A percentile compares a stretch with the other conserved stretches of the same genome.
Conservation (phyloP, 2,329 filamentous ascomycete species). For the Ophiostoma pallidulum region DNA sequence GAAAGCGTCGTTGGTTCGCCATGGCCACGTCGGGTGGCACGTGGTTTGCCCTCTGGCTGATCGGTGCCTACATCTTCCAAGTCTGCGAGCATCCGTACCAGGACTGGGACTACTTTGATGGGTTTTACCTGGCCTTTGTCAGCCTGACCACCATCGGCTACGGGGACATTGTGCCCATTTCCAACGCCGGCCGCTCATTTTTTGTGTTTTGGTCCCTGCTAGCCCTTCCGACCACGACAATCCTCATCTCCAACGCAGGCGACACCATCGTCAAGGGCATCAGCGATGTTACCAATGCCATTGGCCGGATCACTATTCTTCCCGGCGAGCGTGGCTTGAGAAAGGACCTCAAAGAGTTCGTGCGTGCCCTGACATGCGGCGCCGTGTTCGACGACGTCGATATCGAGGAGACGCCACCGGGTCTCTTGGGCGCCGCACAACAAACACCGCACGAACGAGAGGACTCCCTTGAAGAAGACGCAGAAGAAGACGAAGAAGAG, state of each 20-base stretch:
- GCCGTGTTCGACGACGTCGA: conserved; percentile 27
- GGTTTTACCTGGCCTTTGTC: conserved; percentile 79
- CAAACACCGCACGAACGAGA: conserved; percentile 19
- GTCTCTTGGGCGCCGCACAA: conserved; percentile 31
- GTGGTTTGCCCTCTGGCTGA: conserved; percentile 69
- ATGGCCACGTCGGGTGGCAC: conserved; percentile 57
- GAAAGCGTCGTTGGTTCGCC: conserved; percentile 64
- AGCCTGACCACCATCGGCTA: conserved; percentile 81
- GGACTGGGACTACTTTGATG: conserved; percentile 65
- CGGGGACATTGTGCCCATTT: conserved; percentile 68
- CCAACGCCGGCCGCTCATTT: conserved; percentile 70
- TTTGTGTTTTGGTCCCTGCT: conserved; percentile 91
- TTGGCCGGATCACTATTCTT: conserved; percentile 52
- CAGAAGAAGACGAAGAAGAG: conserved; percentile 19
- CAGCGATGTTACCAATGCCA: conserved; percentile 43
- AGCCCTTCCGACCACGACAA: conserved; percentile 78
- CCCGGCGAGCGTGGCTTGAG: conserved; percentile 44
- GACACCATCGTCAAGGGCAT: conserved; percentile 67
- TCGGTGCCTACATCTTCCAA: conserved; percentile 67
- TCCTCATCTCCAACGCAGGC: conserved; percentile 73
- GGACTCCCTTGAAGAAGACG: conserved; percentile 18
- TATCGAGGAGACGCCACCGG: conserved; percentile 29
- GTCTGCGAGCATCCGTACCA: conserved; percentile 43
- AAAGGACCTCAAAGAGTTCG: conserved; percentile 35
- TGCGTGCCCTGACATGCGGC: conserved; percentile 35